Conservation (phyloP, 306 rosid species). For the Begonia peltatifolia region DNA sequence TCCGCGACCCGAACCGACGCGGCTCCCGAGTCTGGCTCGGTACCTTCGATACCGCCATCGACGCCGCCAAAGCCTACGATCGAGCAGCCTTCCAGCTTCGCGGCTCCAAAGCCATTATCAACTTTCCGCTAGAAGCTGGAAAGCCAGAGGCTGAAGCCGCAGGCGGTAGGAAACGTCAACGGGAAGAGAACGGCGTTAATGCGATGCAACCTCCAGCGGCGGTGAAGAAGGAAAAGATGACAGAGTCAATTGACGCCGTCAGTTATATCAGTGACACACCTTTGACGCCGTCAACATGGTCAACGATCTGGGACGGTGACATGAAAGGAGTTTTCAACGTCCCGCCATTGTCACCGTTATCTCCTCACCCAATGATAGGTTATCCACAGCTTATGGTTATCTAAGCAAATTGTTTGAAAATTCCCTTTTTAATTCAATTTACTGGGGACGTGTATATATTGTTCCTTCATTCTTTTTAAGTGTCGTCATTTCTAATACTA, state of each 20-base stretch:
- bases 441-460: no score
- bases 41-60: conserved; percentile 53
- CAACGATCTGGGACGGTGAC: conserved; percentile 48
- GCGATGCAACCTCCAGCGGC: conserved; percentile 9
- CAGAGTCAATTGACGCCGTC: conserved; percentile 13
- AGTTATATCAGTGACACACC: conserved; percentile 27
- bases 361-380: conserved; percentile 46
- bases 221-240: conserved; percentile 34
- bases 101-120: conserved; percentile 53
- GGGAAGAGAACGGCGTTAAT: conserved; percentile 15
- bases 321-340: conserved; percentile 37
- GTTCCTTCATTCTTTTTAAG: no score
- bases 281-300: conserved; percentile 77
- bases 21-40: conserved; percentile 66
- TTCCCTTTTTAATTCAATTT: neutral
- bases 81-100: conserved; percentile 53
- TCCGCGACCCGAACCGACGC: conserved; percentile 55
- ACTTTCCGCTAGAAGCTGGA: conserved; percentile 39
- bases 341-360: conserved; percentile 78
- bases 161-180: conserved; percentile 19
- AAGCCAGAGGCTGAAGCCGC: neutral
- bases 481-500: no score
- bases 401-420: conserved; percentile 8
- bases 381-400: conserved; percentile 47
- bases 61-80: conserved; percentile 64